Conservation (phyloP, 202 grass and related monocot species). For the Hordeum pubiflorum region DNA sequence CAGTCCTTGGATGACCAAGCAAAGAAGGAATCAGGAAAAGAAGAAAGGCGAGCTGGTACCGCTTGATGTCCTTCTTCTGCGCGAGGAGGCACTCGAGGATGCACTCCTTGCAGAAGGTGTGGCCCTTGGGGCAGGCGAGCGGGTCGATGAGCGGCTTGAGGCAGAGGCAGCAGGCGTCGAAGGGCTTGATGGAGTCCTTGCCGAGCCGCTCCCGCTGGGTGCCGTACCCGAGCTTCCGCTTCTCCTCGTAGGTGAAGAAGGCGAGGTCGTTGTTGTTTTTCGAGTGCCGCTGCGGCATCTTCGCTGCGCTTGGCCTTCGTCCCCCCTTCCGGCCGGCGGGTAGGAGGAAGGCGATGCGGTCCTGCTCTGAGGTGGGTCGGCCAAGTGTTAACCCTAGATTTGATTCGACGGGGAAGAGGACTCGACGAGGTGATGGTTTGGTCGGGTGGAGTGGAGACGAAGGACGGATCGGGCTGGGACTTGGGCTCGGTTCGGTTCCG, state of each 20-base stretch:
- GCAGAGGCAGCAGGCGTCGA: constrained; percentile 96
- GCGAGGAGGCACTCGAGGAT: constrained; percentile 92
- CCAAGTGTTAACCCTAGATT: constrained; percentile 56
- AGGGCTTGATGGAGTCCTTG: constrained; percentile 99
- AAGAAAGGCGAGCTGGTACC: constrained; percentile 17
- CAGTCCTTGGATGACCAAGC: not conserved
- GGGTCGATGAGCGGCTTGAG: constrained; percentile 84
- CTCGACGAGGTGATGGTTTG: not conserved
- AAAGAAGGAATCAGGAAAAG: not conserved
- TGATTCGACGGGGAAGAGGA: not conserved
- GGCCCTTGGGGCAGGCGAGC: constrained; percentile 87
- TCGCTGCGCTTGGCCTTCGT: not conserved
- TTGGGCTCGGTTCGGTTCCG: not conserved
- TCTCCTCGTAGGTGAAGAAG: constrained; percentile 99
- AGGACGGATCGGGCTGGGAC: not conserved
- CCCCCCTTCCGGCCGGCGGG: not conserved
- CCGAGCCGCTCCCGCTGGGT: constrained; percentile 97
- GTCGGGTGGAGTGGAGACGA: not conserved
- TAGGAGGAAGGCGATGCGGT: not conserved
- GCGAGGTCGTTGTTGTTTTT: constrained; percentile 99
- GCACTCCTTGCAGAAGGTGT: constrained; percentile 97
- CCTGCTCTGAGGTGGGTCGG: not conserved
- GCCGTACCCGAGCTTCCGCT: constrained; percentile 97
- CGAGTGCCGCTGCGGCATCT: constrained; percentile 98
- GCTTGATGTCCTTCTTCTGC: constrained; percentile 98